Evolutionary conservation across 2,329 filamentous ascomycete species (phyloP).

Genomic region (Diaporthe destruens): DNA sequence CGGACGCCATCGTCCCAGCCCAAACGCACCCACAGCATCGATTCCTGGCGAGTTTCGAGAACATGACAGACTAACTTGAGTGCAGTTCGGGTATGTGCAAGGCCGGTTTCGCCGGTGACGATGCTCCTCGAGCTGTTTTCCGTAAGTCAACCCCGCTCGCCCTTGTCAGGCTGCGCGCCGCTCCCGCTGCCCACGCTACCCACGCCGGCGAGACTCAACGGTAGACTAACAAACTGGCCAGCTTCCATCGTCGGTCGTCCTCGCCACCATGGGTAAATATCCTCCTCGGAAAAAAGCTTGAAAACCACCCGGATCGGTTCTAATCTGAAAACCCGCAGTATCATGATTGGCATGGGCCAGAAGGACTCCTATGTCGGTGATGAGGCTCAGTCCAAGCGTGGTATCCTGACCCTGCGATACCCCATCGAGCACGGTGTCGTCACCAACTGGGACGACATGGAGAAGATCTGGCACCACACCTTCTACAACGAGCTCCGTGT

Average conservation of each 20-base stretch:
- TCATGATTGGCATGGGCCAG: slow-evolving; percentile 99
- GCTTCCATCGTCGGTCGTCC: slow-evolving; percentile 99
- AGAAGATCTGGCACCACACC: slow-evolving; percentile 99
- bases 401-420: slow-evolving; percentile 99
- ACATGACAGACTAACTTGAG: slow-evolving; percentile 54
- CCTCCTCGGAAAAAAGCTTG: slow-evolving; percentile 65
- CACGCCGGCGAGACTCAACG: not conserved
- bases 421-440: slow-evolving; percentile 99
- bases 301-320: slow-evolving; percentile 7
- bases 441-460: slow-evolving; percentile 99
- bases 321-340: slow-evolving; percentile 60
- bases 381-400: slow-evolving; percentile 99
- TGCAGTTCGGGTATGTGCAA: slow-evolving; percentile 99
- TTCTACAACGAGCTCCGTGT: slow-evolving; percentile 99
- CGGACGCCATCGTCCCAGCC: slow-evolving; percentile 18
- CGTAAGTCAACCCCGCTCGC: slow-evolving; percentile 79
- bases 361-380: slow-evolving; percentile 99
- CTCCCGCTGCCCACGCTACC: slow-evolving; percentile 15
- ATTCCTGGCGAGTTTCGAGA: not conserved
- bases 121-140: slow-evolving; percentile 99
- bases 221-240: slow-evolving; percentile 54
- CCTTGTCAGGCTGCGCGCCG: slow-evolving; percentile 41
- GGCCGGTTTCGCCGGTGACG: slow-evolving; percentile 99
- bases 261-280: slow-evolving; percentile 99
- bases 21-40: not conserved